Evolutionary conservation across 805 yeast species (phyloP), one percentile per base, ranked within the genome.

Genomic region (Saturnispora besseyi): DNA sequence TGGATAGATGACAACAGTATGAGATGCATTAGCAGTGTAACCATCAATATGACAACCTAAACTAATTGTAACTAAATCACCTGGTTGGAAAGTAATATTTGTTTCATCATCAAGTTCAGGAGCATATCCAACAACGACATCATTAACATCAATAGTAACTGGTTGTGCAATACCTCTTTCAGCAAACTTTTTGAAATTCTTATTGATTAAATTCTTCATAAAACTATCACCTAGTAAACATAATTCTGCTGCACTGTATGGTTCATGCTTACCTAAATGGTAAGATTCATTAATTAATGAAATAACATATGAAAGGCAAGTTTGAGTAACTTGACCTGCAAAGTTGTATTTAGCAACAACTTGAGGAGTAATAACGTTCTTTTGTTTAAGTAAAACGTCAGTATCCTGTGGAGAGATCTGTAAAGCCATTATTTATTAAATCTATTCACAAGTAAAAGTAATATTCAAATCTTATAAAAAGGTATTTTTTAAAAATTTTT

Each of bases 1-100:
- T 47, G 95, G 95, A 59, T 79, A 85, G 48, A 89, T 81, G 30
- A 89, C 93, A 54, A 88, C 62, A 2, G 97, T 90, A 67, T 93
- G 99, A 29, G 95, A 80, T 10, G 79, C 81, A 63, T 81, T 79
- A 1, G 96, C 81, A 11, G 97, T 86, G 71, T 90, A 93, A 50
- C 99, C 99, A 67, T 93, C 99, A 57, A 93, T 79, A 56, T 93
- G 97, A 52, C 84, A 90, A 45, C 97, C 99, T 29, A 91, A 73
- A 11, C 85, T 72, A 51, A 93, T 76, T 54, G 91, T 90, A 32
- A 87, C 87, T 44, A 90, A 74, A 65, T 93, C 97, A 46, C 98
- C 98, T 24, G 80, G 79, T 49, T 66, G 64, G 58, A 86, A 78
- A 48, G 67, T 65, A 52, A 72, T 59, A 31, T 72, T 72, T 7